Conservation (phyloP, 345 rosid genomes). For the Citrus hindsii region DNA sequence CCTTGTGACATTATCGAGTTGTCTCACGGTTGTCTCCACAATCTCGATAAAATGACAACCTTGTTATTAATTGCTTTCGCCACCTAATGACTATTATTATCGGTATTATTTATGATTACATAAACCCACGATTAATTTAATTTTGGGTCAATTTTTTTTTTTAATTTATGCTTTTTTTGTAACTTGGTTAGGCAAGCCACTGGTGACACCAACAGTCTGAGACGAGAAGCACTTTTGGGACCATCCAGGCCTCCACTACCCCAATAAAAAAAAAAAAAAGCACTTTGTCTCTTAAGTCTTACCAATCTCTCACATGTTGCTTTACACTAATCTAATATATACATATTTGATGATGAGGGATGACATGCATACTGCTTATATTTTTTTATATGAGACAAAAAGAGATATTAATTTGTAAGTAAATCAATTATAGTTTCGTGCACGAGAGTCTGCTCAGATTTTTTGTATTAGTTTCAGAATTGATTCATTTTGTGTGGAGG, state of each 20-base stretch:
- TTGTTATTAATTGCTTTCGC: conserved; percentile 11
- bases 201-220: conserved; percentile 8
- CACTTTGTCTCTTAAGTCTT: not conserved
- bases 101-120: not conserved
- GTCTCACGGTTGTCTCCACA: conserved; percentile 27
- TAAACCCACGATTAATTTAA: not conserved
- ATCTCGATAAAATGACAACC: conserved; percentile 15
- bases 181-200: not conserved
- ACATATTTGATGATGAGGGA: not conserved
- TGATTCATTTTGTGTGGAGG: too few relatives aligned
- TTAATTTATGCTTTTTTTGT: too few relatives aligned
- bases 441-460: too few relatives aligned
- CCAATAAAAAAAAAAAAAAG: too few relatives aligned
- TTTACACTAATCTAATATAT: not conserved
- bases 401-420: not conserved
- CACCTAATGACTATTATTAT: conserved; percentile 14
- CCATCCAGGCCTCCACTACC: not conserved
- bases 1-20: conserved; percentile 11
- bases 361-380: not conserved
- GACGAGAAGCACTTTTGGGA: not conserved
- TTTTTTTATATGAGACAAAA: not conserved
- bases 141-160: not conserved
- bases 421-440: not conserved
- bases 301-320: not conserved
- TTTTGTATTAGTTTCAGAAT: too few relatives aligned